These are phyloP conservation scores for Aspergillus neotritici DNA, from an alignment of 2,329 filamentous ascomycete species.

Conservation along the genomic window DNA sequence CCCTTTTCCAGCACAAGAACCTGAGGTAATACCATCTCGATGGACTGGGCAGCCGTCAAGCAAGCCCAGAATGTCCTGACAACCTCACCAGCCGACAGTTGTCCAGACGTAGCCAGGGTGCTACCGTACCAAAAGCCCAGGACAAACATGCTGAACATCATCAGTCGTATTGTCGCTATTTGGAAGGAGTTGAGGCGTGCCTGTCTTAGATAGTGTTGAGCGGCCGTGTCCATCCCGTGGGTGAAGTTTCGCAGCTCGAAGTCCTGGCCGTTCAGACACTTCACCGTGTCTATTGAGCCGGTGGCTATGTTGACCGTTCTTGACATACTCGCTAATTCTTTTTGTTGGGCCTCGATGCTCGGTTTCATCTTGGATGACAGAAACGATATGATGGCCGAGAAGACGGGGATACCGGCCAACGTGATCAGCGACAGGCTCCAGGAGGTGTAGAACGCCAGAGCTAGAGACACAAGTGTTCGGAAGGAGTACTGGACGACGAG, in stretches of 20 bases:
- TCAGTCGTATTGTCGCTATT: constrained; percentile 65
- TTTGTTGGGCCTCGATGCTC: constrained; percentile 64
- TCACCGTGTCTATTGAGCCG: constrained; percentile 74
- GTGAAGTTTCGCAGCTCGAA: constrained; percentile 64
- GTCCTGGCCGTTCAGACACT: constrained; percentile 72
- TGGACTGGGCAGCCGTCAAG: constrained; percentile 66
- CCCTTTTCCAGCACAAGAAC: constrained; percentile 75
- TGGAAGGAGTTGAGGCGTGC: constrained; percentile 65
- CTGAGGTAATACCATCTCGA: constrained; percentile 70
- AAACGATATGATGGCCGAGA: constrained; percentile 54
- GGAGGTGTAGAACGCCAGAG: constrained; percentile 69
- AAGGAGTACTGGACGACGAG: constrained; percentile 59
- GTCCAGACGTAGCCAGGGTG: constrained; percentile 57
- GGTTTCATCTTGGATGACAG: constrained; percentile 58
- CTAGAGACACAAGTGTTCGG: constrained; percentile 60
- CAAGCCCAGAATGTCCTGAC: constrained; percentile 82
- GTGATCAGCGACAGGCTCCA: constrained; percentile 81
- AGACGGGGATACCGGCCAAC: constrained; percentile 65
- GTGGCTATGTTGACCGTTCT: constrained; percentile 67
- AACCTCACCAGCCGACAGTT: constrained; percentile 59
- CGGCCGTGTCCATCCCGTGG: constrained; percentile 52
- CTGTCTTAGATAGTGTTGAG: constrained; percentile 60
- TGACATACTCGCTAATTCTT: constrained; percentile 62
- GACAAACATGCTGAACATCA: constrained; percentile 73
- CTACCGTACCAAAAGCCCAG: constrained; percentile 87